These are phyloP conservation scores for Aspergillus sp. DNA, from an alignment of 2,329 filamentous ascomycete genomes.

Conservation along the genomic window DNA sequence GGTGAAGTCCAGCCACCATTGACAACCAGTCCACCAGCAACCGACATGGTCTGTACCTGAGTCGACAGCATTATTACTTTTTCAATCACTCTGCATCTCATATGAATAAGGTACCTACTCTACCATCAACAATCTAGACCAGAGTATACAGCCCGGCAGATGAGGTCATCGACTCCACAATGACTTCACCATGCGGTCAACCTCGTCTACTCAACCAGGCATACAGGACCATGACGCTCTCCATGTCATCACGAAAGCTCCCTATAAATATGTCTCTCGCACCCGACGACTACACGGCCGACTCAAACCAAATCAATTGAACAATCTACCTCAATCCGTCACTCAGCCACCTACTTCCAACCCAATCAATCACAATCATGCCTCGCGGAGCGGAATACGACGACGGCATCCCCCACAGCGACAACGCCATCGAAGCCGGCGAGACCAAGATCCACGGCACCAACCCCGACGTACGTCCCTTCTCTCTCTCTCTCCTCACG, in stretches of 20 bases:
- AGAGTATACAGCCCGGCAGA: not conserved
- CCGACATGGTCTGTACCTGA: too few species aligned
- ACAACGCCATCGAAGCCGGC: slow-evolving; percentile 39
- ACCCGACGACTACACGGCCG: not conserved
- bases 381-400: slow-evolving; percentile 42
- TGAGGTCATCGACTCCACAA: slow-evolving; percentile 32
- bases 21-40: too few species aligned
- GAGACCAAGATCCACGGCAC: slow-evolving; percentile 35
- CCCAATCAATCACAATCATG: slow-evolving; percentile 22
- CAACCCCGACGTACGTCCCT: slow-evolving; percentile 26
- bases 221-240: not conserved
- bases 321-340: too few species aligned
- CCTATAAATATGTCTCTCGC: not conserved
- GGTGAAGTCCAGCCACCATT: too few species aligned
- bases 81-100: too few species aligned
- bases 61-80: too few species aligned
- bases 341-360: not conserved
- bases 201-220: slow-evolving; percentile 1
- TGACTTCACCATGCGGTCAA: slow-evolving; percentile 37
- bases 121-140: too few species aligned
- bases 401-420: slow-evolving; percentile 36
- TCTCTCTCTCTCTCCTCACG: not conserved
- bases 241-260: slow-evolving; percentile 5
- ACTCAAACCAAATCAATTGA: too few species aligned
- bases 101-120: too few species aligned